A percentile compares a stretch with the other conserved stretches of the same genome.
Evolutionary conservation across 1,284 basidiomycete species (phyloP).

Genomic region (Coniferiporia sulphurascens): DNA sequence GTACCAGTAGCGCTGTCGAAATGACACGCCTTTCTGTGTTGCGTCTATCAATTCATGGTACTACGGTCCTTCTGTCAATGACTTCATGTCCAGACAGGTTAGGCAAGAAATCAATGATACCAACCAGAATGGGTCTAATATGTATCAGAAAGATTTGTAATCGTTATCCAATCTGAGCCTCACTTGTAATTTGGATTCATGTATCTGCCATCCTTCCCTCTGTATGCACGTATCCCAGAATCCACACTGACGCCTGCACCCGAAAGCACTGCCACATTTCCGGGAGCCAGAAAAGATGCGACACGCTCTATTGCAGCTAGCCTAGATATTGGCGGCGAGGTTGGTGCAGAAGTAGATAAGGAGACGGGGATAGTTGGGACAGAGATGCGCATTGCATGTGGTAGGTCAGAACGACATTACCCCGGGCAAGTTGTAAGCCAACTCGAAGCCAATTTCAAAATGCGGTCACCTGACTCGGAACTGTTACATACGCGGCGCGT

Average conservation of each 20-base stretch:
- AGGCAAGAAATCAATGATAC: conserved; percentile 11
- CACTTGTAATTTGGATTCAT: conserved; percentile 91
- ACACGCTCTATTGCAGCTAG: conserved; percentile 61
- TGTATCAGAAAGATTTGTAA: conserved; percentile 1
- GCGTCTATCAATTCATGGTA: conserved; percentile 81
- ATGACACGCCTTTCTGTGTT: conserved; percentile 58
- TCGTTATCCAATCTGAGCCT: conserved; percentile 25
- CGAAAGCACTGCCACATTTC: conserved; percentile 72
- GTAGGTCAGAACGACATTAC: too few relatives aligned
- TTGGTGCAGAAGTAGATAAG: conserved; percentile 36
- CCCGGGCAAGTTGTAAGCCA: too few relatives aligned
- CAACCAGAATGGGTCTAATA: conserved; percentile 53
- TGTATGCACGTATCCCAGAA: conserved; percentile 85
- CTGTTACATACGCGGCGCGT: too few relatives aligned
- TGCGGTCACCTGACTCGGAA: not conserved
- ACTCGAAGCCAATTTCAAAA: too few relatives aligned
- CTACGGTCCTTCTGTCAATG: conserved; percentile 29
- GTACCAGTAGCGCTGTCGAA: conserved; percentile 75
- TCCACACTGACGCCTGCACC: conserved; percentile 93
- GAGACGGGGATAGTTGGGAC: conserved; percentile 72
- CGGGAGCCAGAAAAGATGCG: conserved; percentile 58
- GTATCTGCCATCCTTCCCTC: conserved; percentile 79
- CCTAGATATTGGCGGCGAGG: conserved; percentile 34
- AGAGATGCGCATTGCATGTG: conserved; percentile 61
- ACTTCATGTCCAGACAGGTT: not conserved